Base-by-base conservation (phyloP, 176 grass and related monocot genomes). In the Zea luxurians region DNA sequence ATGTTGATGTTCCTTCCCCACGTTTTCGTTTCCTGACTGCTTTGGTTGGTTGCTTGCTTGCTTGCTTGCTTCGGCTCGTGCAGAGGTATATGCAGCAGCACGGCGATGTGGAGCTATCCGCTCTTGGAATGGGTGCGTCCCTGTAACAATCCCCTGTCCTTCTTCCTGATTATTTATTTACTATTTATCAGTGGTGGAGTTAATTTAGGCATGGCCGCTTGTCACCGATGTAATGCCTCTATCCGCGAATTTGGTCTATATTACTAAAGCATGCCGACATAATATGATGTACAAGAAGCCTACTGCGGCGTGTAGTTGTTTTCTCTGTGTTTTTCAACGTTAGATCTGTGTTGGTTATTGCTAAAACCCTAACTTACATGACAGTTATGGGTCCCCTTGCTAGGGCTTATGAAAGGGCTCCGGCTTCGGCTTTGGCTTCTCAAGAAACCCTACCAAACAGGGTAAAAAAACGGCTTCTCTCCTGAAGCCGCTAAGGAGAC, bases 11-110 rank as follows among this genome's bases (percentile, higher is more conserved):
- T 27, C 27, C 27, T 27, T 27, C 27, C 27, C 27, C 27, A 27
- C 27, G 27, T 27, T 27, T 27, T 27, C 27, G 69, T 34, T n/a
- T 62, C 18, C 4, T 58, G 35, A 61, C 34, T 11, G 10, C 0
- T 60, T 20, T 4, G 1, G 37, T 78, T 27, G 27, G 27, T 27
- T 27, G 27, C 0, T 27, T 27, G 27, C 27, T 27, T 27, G 27
- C 27, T 27, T 70, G 13, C 36, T 77, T 37, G 12, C 17, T 0
- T 63, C 16, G 27, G 27, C 27, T 27, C 12, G 54, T 79, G 79
- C 93, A 97, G 90, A 97, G 88, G 86, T 97, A 97, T 65, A 97
- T 97, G 89, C 91, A 94, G 61, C 84, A 97, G 64, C 85, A 97
- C 78, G 75, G 78, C 61, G 94, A 97, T 13, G 94, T 97, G 8